A percentile compares a stretch with the other conserved stretches of the same genome.
Evolutionary conservation across 768 basidiomycete genomes (phyloP).

Genomic region (Phylloporus sp.): DNA sequence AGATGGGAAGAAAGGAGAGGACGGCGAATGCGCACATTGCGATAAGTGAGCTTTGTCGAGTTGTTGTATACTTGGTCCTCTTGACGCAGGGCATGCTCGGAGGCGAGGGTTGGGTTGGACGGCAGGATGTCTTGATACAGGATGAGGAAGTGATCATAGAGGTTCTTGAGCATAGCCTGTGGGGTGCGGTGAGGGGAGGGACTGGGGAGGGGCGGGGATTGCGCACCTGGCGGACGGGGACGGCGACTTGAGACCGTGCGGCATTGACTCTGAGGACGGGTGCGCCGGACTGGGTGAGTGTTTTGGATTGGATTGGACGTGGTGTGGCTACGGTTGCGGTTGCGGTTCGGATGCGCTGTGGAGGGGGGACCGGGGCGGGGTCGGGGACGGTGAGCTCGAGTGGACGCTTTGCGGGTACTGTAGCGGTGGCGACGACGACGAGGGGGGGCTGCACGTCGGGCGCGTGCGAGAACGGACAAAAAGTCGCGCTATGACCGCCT

Average conservation of each 20-base stretch:
- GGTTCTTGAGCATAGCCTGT: conserved; percentile 67
- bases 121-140: conserved; percentile 58
- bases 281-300: conserved; percentile 43
- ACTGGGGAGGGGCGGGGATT: not conserved
- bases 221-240: conserved; percentile 69
- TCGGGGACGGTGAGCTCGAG: conserved; percentile 22
- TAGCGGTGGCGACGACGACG: not conserved
- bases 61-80: conserved; percentile 75
- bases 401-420: conserved; percentile 51
- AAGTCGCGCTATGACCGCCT: too few relatives aligned
- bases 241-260: conserved; percentile 62
- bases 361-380: conserved; percentile 45
- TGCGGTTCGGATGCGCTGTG: conserved; percentile 59
- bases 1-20: conserved; percentile 2
- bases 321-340: too few relatives aligned
- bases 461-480: conserved; percentile 68
- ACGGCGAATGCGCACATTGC: conserved; percentile 52
- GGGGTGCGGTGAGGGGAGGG: not conserved
- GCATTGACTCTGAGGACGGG: conserved; percentile 65
- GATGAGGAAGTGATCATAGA: conserved; percentile 67
- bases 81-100: conserved; percentile 76
- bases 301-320: too few relatives aligned
- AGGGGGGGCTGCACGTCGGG: conserved; percentile 26
- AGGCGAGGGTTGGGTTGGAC: conserved; percentile 54
- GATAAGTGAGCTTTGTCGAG: conserved; percentile 75